Base-by-base conservation (phyloP, 2,329 filamentous ascomycete species). In the Knoxdaviesia capensis region DNA sequence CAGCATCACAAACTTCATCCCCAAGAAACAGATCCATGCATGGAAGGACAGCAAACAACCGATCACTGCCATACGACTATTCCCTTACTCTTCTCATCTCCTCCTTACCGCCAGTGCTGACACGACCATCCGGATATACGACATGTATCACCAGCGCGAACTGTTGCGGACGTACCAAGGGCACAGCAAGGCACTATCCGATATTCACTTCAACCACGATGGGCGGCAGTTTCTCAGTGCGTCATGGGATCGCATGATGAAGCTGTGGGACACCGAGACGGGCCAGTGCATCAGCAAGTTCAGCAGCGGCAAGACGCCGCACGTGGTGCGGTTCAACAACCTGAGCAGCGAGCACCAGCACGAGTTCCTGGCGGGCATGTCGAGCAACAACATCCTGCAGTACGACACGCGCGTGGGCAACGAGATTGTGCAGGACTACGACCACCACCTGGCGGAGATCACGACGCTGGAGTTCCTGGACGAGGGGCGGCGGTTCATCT, bases 381-480 rank as follows among this genome's bases (percentile, higher is more conserved):
- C 84, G 34, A 88, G 98, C 60, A 98, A 98, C 68, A 94, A 94
- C 66, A 98, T 98, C 51, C 71, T 98, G 36, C 90, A 98, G 56
- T 98, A 92, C 59, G 90, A 98, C 59, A 87, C 78, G 2, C 74
- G 92, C 31, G 77, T 78, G 6, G 62, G 67, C 46, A 75, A 74
- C 49, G 77, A 92, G 52, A 70, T 90, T 45, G 82, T 94, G 8
- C 92, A 98, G 56, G 90, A 96, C 64, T 98, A 98, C 62, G 88
- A 98, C 55, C 90, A 98, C 59, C 90, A 98, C 58, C 65, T 98
- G 47, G 90, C 86, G n/a, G 85, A 90, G 29, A 80, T 98, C 65
- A 98, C 98, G 63, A 96, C 90, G 7, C 84, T 98, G 50, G 90
- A 84, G 5, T 98, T 96, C 59, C 85, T 92, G 49, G 90, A 98